Evolutionary conservation across 2,329 filamentous ascomycete genomes (phyloP), one percentile per base, ranked within the genome.

Genomic region (Sclerotinia subarctica): DNA sequence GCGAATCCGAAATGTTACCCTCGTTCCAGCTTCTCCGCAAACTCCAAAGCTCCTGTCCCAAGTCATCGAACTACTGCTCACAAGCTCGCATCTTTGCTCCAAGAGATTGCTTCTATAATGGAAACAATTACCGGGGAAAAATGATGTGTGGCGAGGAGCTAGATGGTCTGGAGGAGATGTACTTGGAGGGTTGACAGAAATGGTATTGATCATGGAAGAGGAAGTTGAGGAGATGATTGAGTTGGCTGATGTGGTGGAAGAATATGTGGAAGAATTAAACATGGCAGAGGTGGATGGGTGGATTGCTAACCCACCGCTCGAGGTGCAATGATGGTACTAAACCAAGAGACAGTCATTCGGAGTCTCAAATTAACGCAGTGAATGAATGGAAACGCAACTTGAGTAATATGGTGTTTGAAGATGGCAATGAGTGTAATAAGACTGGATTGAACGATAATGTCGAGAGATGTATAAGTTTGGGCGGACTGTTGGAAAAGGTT

Each of bases 81-180:
- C 2, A 51, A 67, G 29, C 56, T 67, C 5, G 65, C 65, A 19
- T 56, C 42, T 26, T 46, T 67, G 17, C 47, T 67, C 21, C 65
- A 67, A 46, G 56, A 67, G 32, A 47, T 67, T 7, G 65, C 65
- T 32, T 44, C 47, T 11, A 53, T 67, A 32, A 67, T 67, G 65
- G 56, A 67, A 5, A 67, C 56, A 8, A 62, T 67, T 53, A 67
- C 47, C 21, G 56, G 46, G 2, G 54, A 62, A 24, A 62, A 62
- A 62, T 67, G 47, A 67, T 67, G 56, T 67, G 65, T 46, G 56
- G 56, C 2, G 65, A 67, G 26, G 65, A 67, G 32, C 11, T 67
- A 1, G 46, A 62, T 32, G 35, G 56, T 11, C n/a, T 62, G 19
- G 65, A 67, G 21, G 46, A 5, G 42, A 53, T 42, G 56, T 67